These are phyloP conservation scores for Reticulascus tulasneorum DNA, from an alignment of 2,329 filamentous ascomycete species.

Conservation along the genomic window DNA sequence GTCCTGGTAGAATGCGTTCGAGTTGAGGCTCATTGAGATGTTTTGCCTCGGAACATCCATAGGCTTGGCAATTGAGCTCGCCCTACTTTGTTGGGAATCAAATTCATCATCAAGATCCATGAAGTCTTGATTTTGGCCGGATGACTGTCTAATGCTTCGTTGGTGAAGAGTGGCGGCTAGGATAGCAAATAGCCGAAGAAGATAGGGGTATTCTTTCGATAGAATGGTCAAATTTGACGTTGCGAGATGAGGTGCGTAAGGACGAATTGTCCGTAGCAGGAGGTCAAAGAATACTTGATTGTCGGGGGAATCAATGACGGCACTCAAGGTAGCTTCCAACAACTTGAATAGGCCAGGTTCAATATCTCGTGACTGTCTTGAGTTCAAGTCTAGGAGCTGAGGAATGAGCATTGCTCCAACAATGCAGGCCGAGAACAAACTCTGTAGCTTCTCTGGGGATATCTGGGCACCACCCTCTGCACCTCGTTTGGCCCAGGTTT, in stretches of 20 bases:
- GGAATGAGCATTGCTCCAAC: constrained; percentile 42
- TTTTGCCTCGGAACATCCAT: constrained; percentile 44
- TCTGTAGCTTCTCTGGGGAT: constrained; percentile 49
- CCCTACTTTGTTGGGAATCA: constrained; percentile 54
- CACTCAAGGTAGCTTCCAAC: constrained; percentile 34
- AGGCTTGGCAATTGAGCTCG: constrained; percentile 29
- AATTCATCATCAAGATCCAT: constrained; percentile 69
- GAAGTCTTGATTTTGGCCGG: constrained; percentile 39
- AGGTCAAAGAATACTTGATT: constrained; percentile 41
- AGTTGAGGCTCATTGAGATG: constrained; percentile 35
- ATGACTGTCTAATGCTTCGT: constrained; percentile 26
- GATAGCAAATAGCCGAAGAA: constrained; percentile 40
- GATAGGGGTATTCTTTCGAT: constrained; percentile 30
- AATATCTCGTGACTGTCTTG: constrained; percentile 44
- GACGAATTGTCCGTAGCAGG: constrained; percentile 39
- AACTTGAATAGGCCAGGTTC: constrained; percentile 38
- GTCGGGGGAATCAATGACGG: constrained; percentile 40
- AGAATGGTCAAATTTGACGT: constrained; percentile 33
- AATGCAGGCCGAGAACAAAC: constrained; percentile 45
- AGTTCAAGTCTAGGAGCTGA: constrained; percentile 42
- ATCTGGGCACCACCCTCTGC: constrained; percentile 44
- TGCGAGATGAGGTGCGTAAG: constrained; percentile 42
- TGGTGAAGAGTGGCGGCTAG: constrained; percentile 31
- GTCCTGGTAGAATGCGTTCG: constrained; percentile 44
- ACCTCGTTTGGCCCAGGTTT: constrained; percentile 41